A percentile compares a stretch with the other conserved stretches of the same genome.
Evolutionary conservation across 1,139 yeast species (phyloP).

Genomic region (Diutina siamensis): DNA sequence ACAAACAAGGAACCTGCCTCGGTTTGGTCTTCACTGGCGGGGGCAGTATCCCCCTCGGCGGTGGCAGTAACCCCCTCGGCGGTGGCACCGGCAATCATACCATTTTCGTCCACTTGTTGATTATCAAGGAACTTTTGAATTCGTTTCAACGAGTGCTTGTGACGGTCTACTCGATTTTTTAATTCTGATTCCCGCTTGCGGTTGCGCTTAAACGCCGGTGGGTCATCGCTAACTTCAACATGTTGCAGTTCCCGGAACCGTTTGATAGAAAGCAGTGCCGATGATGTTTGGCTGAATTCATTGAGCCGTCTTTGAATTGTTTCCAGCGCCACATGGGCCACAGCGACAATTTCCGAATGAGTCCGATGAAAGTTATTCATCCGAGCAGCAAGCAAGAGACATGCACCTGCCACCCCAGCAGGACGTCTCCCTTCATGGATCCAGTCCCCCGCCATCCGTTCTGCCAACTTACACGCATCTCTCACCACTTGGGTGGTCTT

Average conservation of each 20-base stretch:
- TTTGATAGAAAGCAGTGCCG: constrained; percentile 62
- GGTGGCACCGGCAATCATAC: background rate
- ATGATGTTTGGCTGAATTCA: constrained; percentile 71
- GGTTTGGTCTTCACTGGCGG: too few relatives aligned
- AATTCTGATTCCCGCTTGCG: constrained; percentile 20
- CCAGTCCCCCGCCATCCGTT: constrained; percentile 92
- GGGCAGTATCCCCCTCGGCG: too few relatives aligned
- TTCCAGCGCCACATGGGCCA: constrained; percentile 90
- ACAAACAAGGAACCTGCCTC: background rate
- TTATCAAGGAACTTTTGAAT: constrained; percentile 11
- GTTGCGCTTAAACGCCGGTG: constrained; percentile 70
- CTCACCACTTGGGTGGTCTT: constrained; percentile 62
- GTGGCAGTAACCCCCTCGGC: too few relatives aligned
- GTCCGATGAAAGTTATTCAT: constrained; percentile 92
- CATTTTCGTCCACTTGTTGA: background rate
- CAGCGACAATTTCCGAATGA: constrained; percentile 88
- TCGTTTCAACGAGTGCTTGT: constrained; percentile 22
- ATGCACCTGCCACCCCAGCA: constrained; percentile 97
- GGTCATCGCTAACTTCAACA: constrained; percentile 31
- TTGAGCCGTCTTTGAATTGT: constrained; percentile 82
- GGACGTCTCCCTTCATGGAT: constrained; percentile 94
- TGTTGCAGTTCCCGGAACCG: constrained; percentile 46
- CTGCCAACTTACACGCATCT: constrained; percentile 82
- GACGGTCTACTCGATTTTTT: constrained; percentile 17
- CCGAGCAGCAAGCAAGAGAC: constrained; percentile 82